phyloP scores from a whole-genome alignment of 495 filamentous ascomycete species.

The Podospora appendiculata region DNA sequence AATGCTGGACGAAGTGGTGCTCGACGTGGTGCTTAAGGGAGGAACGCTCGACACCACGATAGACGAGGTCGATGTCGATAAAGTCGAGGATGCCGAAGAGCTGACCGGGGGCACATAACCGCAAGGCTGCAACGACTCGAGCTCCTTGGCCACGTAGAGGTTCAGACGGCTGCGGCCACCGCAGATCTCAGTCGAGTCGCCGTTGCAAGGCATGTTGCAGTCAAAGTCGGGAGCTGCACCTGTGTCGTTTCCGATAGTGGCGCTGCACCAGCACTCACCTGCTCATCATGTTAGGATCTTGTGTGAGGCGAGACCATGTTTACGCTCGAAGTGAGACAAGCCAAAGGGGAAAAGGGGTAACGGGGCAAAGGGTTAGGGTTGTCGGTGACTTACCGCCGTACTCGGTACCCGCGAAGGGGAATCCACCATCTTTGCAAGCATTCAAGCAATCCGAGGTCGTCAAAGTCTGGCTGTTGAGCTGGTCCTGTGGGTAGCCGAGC shows the following conservation, averaged over 20 bases:
- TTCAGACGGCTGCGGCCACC: conserved; percentile 37
- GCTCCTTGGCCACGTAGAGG: conserved; percentile 35
- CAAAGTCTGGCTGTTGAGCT: conserved; percentile 25
- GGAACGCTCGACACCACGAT: not conserved
- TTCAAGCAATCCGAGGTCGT: conserved; percentile 38
- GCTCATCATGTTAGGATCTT: not conserved
- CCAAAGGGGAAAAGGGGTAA: not conserved
- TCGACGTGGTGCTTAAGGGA: conserved; percentile 5
- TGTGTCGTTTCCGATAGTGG: conserved; percentile 42
- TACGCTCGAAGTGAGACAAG: too few relatives aligned
- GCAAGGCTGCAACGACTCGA: conserved; percentile 39
- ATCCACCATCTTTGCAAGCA: conserved; percentile 38
- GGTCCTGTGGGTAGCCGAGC: conserved; percentile 37
- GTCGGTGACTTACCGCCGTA: conserved; percentile 30
- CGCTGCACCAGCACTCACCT: conserved; percentile 38
- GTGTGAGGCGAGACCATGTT: too few relatives aligned
- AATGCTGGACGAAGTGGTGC: not conserved
- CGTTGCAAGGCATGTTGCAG: conserved; percentile 43
- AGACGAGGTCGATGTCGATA: conserved; percentile 6
- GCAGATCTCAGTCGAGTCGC: conserved; percentile 36
- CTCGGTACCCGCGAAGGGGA: conserved; percentile 45
- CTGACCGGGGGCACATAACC: conserved; percentile 17
- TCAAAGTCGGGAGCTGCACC: conserved; percentile 23
- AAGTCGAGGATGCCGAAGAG: not conserved
- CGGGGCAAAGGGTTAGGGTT: not conserved